Base-by-base conservation (phyloP, 306 rosid species). In the Gleditsia sinensis region DNA sequence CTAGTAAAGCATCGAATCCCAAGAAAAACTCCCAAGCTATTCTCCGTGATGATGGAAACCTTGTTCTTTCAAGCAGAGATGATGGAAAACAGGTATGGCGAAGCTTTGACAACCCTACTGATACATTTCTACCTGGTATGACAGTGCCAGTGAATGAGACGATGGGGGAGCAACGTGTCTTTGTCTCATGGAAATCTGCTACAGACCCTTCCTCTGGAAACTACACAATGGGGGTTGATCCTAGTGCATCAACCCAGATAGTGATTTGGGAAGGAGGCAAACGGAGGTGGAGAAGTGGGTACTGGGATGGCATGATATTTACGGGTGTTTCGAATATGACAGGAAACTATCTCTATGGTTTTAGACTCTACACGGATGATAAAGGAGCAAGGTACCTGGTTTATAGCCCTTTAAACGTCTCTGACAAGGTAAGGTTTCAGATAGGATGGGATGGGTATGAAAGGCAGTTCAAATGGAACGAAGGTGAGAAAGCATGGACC, bases 251-350 rank as follows among this genome's bases (percentile, higher is more conserved):
- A 3, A 75, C 80, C 0, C 96, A 88, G 72, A 76, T 91, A 20
- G 76, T 88, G 78, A 27, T 91, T 51, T 88, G 89, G 90, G 72
- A 88, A 2, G 89, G 88, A 10, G 40, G 53, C 6, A 7, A 37
- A 1, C 79, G 89, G 71, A 59, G 83, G 59, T 91, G 96, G 96
- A 80, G 96, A 71, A 91, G 88, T 58, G 96, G 96, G 14, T 83
- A 85, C 23, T 91, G 93, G 92, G 87, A 86, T 60, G 55, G 6
- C 21, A 85, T 84, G 74, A 53, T 59, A 20, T 88, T 91, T 58
- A 59, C 71, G 1, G 90, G 96, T 5, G 14, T 91, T 6, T 83
- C 85, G 0, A 77, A 74, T 8, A 85, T 86, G 91, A 70, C 75
- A 3, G 80, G 85, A 0, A 67, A 0, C 12, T 60, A 37, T 16